phyloP scores from a whole-genome alignment of 257 asterid genomes.

The Misopates orontium region DNA sequence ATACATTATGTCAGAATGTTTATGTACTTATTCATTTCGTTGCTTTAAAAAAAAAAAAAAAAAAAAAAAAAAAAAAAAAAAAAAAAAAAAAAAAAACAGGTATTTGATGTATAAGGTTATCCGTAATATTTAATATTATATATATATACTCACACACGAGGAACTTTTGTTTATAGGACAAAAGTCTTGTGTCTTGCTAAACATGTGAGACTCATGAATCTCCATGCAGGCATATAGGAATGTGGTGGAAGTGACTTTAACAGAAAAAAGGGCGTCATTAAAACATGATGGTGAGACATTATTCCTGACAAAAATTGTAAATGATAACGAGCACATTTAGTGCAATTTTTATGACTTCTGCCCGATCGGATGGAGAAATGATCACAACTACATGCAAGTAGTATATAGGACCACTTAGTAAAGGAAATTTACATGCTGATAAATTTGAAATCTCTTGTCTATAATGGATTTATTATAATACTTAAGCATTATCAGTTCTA shows the following conservation, averaged over 20 bases:
- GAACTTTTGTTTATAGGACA: too few species aligned
- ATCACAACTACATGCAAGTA: constrained; percentile 15
- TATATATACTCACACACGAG: too few species aligned
- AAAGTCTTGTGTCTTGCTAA: neutral
- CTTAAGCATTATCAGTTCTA: too few species aligned
- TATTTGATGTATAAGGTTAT: too few species aligned
- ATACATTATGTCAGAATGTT: neutral
- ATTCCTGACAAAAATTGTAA: constrained; percentile 44
- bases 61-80: neutral
- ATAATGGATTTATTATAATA: too few species aligned
- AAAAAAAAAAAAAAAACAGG: neutral
- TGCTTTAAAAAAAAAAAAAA: neutral
- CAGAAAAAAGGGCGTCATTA: constrained; percentile 27
- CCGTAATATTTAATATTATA: too few species aligned
- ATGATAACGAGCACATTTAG: constrained; percentile 27
- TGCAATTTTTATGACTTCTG: constrained; percentile 19
- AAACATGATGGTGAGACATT: constrained; percentile 42
- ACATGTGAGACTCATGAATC: neutral
- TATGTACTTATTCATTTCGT: constrained; percentile 2
- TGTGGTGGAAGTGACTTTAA: constrained; percentile 32
- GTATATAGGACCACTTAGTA: constrained; percentile 9
- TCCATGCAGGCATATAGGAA: constrained; percentile 10
- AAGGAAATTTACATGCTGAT: too few species aligned
- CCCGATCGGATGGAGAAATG: constrained; percentile 18
- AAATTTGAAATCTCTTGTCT: too few species aligned